Conservation (phyloP, 352 stramenopile genomes). For the Phytophthora uliginosa region DNA sequence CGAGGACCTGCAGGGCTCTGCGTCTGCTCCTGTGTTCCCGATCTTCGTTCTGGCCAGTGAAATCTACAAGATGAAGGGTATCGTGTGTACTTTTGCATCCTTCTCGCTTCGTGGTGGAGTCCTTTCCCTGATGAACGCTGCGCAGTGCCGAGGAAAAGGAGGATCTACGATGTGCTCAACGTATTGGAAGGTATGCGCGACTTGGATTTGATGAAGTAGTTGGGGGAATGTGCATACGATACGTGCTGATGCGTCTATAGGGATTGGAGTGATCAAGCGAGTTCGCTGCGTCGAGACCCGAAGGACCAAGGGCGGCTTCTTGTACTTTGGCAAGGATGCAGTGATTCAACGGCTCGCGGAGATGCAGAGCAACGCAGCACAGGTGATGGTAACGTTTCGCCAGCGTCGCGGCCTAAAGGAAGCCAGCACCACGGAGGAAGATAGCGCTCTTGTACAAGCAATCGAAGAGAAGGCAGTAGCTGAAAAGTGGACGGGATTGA, state of each 20-base stretch:
- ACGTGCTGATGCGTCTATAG: constrained; percentile 33
- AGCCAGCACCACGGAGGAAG: constrained; percentile 45
- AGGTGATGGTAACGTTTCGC: constrained; percentile 30
- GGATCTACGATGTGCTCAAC: constrained; percentile 84
- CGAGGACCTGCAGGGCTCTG: constrained; percentile 42
- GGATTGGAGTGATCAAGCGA: constrained; percentile 71
- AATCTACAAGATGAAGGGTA: constrained; percentile 78
- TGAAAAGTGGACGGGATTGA: constrained; percentile 68
- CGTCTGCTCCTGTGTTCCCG: constrained; percentile 36
- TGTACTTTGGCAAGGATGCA: constrained; percentile 65
- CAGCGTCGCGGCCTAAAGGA: constrained; percentile 9
- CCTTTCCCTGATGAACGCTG: constrained; percentile 19
- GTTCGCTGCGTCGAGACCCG: constrained; percentile 42
- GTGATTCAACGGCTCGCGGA: constrained; percentile 48
- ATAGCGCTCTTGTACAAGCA: constrained; percentile 52
- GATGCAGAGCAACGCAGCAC: constrained; percentile 39
- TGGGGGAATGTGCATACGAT: constrained; percentile 1
- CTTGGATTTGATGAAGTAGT: not conserved
- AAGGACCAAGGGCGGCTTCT: constrained; percentile 45
- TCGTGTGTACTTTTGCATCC: constrained; percentile 8
- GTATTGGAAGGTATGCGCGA: constrained; percentile 74
- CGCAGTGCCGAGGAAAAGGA: constrained; percentile 71
- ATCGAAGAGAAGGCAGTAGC: constrained; percentile 53
- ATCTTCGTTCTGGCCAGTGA: constrained; percentile 66
- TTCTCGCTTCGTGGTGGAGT: constrained; percentile 3